Conservation (phyloP, 805 yeast genomes). For the Candida railenensis region DNA sequence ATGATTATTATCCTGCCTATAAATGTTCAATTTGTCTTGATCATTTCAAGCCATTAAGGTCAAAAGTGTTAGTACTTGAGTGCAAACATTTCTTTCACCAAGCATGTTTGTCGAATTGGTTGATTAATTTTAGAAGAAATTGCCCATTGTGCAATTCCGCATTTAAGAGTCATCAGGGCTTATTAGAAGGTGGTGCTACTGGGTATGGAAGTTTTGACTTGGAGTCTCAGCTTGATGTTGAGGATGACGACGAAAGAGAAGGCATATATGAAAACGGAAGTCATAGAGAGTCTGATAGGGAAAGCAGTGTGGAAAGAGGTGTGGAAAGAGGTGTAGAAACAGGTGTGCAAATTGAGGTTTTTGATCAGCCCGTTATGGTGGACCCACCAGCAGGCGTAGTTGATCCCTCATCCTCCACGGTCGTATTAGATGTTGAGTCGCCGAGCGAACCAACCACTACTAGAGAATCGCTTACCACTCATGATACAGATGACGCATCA, state of each 20-base stretch:
- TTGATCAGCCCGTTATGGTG: neutral
- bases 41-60: constrained; percentile 45
- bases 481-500: constrained; percentile 8
- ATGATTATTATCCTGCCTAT: constrained; percentile 41
- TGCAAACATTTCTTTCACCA: constrained; percentile 64
- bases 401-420: neutral
- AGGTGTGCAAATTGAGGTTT: neutral
- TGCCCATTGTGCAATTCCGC: constrained; percentile 58
- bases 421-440: neutral
- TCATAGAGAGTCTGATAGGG: neutral
- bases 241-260: constrained; percentile 2
- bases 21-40: constrained; percentile 65
- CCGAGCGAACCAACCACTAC: neutral
- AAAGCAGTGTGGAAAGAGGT: no score
- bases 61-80: constrained; percentile 51
- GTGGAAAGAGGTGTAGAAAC: constrained; percentile 1
- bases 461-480: neutral
- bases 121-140: constrained; percentile 48
- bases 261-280: neutral
- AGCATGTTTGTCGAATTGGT: constrained; percentile 59
- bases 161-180: constrained; percentile 9
- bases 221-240: constrained; percentile 1
- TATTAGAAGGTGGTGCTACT: constrained; percentile 15
- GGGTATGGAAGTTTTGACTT: constrained; percentile 17
- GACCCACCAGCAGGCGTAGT: neutral